phyloP scores from a whole-genome alignment of 139 green algal species.

The Tetradesmus lagerheimii region DNA sequence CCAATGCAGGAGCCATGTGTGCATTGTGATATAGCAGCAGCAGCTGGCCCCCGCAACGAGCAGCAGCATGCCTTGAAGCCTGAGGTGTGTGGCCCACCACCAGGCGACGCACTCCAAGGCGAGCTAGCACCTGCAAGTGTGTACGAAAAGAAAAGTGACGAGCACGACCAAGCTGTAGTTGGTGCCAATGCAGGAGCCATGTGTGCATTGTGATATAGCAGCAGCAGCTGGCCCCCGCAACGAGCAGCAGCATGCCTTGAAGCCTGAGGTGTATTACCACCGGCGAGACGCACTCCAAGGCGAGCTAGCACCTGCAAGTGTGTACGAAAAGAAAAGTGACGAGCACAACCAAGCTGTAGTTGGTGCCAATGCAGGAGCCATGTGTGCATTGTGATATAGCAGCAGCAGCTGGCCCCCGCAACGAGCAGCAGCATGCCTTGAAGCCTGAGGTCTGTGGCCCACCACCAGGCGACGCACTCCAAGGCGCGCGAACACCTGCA shows the following conservation, averaged over 20 bases:
- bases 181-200: too few relatives aligned
- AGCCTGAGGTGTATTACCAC: conserved; percentile 47
- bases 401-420: conserved; percentile 13
- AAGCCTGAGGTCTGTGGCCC: too few relatives aligned
- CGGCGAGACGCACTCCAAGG: conserved; percentile 29
- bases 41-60: neutral
- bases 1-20: too few relatives aligned
- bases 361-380: too few relatives aligned
- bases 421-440: neutral
- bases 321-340: conserved; percentile 27
- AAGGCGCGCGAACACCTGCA: too few relatives aligned
- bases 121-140: conserved; percentile 17
- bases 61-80: neutral
- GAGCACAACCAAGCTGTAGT: too few relatives aligned
- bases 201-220: neutral
- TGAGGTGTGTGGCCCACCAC: conserved; percentile 53
- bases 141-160: conserved; percentile 25
- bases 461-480: too few relatives aligned
- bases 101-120: conserved; percentile 32
- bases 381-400: neutral
- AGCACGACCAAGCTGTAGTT: too few relatives aligned
- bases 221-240: conserved; percentile 1
- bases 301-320: conserved; percentile 18
- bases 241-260: neutral
- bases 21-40: neutral